Conservation (phyloP, 2,329 filamentous ascomycete species). For the Exophiala sp. region DNA sequence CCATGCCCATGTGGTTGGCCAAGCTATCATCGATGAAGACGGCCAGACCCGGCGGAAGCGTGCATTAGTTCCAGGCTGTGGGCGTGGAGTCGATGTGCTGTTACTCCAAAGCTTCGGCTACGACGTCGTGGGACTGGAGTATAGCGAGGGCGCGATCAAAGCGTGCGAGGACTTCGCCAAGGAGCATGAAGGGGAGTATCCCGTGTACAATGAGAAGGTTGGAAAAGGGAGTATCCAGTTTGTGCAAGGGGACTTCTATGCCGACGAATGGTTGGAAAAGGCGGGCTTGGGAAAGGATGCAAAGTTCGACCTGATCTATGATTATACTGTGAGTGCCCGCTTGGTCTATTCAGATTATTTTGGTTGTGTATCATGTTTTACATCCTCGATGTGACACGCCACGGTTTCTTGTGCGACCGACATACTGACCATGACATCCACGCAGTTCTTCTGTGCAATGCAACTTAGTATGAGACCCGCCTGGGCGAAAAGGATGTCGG, state of each 20-base stretch:
- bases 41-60: constrained; percentile 38
- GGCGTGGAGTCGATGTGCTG: constrained; percentile 72
- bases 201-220: constrained; percentile 33
- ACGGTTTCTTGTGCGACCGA: too few relatives aligned
- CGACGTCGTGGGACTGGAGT: constrained; percentile 69
- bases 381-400: too few relatives aligned
- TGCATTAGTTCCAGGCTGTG: constrained; percentile 75
- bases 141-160: constrained; percentile 47
- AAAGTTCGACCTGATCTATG: constrained; percentile 51
- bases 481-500: constrained; percentile 53
- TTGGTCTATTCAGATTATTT: not conserved
- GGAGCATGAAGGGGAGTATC: constrained; percentile 35
- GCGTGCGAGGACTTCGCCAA: constrained; percentile 34
- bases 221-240: constrained; percentile 39
- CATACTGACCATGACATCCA: not conserved
- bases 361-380: not conserved
- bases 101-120: constrained; percentile 69
- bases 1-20: constrained; percentile 36
- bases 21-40: constrained; percentile 37
- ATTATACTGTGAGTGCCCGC: constrained; percentile 50
- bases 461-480: constrained; percentile 49
- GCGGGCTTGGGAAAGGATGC: constrained; percentile 33
- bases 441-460: constrained; percentile 57
- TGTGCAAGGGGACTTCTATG: constrained; percentile 43
- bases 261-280: constrained; percentile 38